Base-by-base conservation (phyloP, 2,329 filamentous ascomycete species). In the Bimuria novae-zelandiae region DNA sequence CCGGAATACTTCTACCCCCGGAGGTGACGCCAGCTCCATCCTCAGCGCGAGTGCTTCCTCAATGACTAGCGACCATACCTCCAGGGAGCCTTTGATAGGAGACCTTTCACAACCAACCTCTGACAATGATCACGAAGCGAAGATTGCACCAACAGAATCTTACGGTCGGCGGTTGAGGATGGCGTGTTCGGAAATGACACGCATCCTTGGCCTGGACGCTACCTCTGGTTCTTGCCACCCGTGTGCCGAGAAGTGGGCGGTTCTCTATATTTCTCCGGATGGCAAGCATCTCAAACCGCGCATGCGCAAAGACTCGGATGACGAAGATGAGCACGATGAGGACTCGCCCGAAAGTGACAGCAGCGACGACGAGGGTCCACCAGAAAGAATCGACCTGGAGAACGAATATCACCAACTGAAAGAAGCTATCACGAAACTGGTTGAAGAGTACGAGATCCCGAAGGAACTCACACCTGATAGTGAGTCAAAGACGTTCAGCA, bases 381-480 rank as follows among this genome's bases (percentile, higher is more conserved):
- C 70, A 2, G 74, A 78, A 35, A 72, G 74, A 10, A 68, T 80
- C 0, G 89, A 89, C 47, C 77, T 91, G 3, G 86, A 89, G 70
- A 89, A 89, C 62, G 89, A 92, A 65, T 92, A 92, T 61, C 89
- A 92, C 66, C 88, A 90, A 58, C 76, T 95, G 3, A 87, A 92
- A 52, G 87, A 91, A 55, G 89, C 90, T 0, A 89, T 95, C 48
- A 76, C 91, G 54, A 92, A 89, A 68, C 79, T 95, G 4, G 88
- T 94, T 0, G 84, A 91, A 64, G 90, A 95, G 58, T 92, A 89
- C 56, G 90, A 94, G 64, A 89, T 92, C 37, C 87, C 89, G 0
- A 85, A 88, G 48, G 84, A 82, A 36, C 74, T 87, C 10, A 83
- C 87, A 40, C 80, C 82, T 4, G 82, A 84, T 44, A 81, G 80